These are phyloP conservation scores for Cladorrhinum sp. DNA, from an alignment of 2,329 filamentous ascomycete genomes.

Conservation along the genomic window DNA sequence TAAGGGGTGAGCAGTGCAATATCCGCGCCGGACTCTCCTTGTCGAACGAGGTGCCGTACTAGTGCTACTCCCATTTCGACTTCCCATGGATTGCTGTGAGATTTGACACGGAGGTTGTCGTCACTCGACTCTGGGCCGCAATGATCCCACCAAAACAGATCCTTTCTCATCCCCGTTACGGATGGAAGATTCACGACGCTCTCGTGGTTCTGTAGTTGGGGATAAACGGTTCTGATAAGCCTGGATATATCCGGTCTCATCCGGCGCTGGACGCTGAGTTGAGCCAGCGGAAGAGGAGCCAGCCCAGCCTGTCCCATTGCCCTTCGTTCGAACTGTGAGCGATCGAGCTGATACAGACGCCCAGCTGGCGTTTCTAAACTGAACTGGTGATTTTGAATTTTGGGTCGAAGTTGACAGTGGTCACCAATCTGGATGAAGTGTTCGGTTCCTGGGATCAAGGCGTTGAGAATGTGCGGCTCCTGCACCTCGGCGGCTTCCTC, in stretches of 20 bases:
- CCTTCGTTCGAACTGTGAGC: constrained; percentile 59
- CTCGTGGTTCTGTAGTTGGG: constrained; percentile 49
- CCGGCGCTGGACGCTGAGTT: constrained; percentile 57
- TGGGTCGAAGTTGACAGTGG: constrained; percentile 59
- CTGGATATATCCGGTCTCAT: constrained; percentile 63
- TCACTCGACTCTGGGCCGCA: constrained; percentile 31
- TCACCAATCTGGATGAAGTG: constrained; percentile 65
- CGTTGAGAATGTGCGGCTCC: constrained; percentile 59
- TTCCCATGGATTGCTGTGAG: constrained; percentile 57
- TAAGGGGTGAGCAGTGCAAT: constrained; percentile 72
- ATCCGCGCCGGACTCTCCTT: constrained; percentile 58
- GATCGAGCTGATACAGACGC: constrained; percentile 50
- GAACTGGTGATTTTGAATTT: constrained; percentile 48
- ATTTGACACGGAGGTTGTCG: constrained; percentile 39
- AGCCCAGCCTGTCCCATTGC: constrained; percentile 28
- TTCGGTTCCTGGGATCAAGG: constrained; percentile 55
- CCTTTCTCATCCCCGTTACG: constrained; percentile 51
- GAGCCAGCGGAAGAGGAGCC: constrained; percentile 30
- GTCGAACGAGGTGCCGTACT: constrained; percentile 62
- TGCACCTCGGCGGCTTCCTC: constrained; percentile 69
- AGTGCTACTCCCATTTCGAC: constrained; percentile 60
- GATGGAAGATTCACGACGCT: constrained; percentile 39
- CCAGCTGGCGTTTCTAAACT: constrained; percentile 39
- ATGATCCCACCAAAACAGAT: constrained; percentile 64
- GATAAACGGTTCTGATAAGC: constrained; percentile 58